Conservation (phyloP, 495 filamentous ascomycete species). For the Mytilinidion resinicola region DNA sequence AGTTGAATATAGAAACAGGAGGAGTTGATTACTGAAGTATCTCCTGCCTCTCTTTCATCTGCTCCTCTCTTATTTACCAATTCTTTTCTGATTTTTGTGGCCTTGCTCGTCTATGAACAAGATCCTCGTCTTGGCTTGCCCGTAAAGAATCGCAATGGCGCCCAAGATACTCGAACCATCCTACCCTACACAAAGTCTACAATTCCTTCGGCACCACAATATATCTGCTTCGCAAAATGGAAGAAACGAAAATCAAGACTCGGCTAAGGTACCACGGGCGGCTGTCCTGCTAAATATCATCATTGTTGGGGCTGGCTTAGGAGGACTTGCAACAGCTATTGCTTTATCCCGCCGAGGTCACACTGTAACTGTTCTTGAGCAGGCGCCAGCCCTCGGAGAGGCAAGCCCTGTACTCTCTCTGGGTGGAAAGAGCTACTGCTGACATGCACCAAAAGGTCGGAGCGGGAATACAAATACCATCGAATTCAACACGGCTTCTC, state of each 20-base stretch:
- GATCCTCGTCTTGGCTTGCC: no score
- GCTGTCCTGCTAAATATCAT: slow-evolving; percentile 37
- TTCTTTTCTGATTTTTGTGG: no score
- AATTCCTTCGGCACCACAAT: not conserved
- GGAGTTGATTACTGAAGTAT: no score
- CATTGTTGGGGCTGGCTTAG: slow-evolving; percentile 47
- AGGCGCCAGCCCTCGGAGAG: slow-evolving; percentile 41
- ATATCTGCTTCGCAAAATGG: not conserved
- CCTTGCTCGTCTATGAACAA: no score
- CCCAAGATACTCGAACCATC: no score
- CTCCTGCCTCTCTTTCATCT: no score
- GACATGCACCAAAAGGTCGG: slow-evolving; percentile 14
- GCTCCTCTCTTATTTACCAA: no score
- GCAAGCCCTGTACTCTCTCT: slow-evolving; percentile 25
- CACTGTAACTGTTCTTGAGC: slow-evolving; percentile 45
- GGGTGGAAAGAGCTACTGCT: not conserved
- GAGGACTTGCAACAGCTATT: slow-evolving; percentile 48
- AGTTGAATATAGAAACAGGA: no score
- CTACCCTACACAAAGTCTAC: not conserved
- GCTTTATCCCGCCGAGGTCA: slow-evolving; percentile 42
- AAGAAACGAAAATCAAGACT: not conserved
- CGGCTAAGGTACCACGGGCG: not conserved
- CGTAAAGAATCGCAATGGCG: no score
- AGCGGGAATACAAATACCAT: slow-evolving; percentile 28
- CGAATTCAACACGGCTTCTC: slow-evolving; percentile 30